Percentiles rank a stretch among this genome's conserved stretches.
These are phyloP conservation scores for Mycothermus thermophilus DNA, from an alignment of 495 filamentous ascomycete species.

Conservation along the genomic window DNA sequence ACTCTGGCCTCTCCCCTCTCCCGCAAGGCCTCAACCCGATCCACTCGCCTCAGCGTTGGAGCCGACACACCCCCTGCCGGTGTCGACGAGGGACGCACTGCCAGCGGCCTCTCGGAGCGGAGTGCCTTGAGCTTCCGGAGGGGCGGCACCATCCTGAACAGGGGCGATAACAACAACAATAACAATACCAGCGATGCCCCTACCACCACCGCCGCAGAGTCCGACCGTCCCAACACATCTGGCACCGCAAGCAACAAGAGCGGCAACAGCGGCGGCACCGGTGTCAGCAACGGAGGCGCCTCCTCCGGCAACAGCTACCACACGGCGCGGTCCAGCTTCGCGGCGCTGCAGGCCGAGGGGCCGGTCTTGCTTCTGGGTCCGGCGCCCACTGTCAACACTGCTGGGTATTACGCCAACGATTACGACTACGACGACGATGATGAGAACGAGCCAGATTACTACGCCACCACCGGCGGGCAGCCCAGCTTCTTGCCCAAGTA, in stretches of 20 bases:
- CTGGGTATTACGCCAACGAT: neutral
- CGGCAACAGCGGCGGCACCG: neutral
- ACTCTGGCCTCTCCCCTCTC: conserved; percentile 7
- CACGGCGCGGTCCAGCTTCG: conserved; percentile 47
- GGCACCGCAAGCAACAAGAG: neutral
- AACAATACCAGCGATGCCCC: too few relatives aligned
- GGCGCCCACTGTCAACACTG: neutral
- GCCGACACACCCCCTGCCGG: too few relatives aligned
- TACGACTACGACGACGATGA: conserved; percentile 2
- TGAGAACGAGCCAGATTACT: conserved; percentile 14
- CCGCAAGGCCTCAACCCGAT: conserved; percentile 7
- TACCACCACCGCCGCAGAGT: neutral
- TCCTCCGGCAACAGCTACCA: conserved; percentile 16
- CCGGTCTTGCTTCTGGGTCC: conserved; percentile 42
- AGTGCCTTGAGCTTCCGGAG: conserved; percentile 21
- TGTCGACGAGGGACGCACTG: conserved; percentile 22
- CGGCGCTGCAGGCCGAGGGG: conserved; percentile 50
- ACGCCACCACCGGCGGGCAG: conserved; percentile 31
- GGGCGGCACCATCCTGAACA: conserved; percentile 1
- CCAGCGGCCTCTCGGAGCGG: conserved; percentile 29
- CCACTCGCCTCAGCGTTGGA: neutral
- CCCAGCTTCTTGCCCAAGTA: conserved; percentile 36
- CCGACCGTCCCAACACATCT: neutral
- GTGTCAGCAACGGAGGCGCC: conserved; percentile 5
- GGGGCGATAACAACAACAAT: neutral